Evolutionary conservation across 2,329 filamentous ascomycete genomes (phyloP).

Genomic region (Zymoseptoria crescenta): DNA sequence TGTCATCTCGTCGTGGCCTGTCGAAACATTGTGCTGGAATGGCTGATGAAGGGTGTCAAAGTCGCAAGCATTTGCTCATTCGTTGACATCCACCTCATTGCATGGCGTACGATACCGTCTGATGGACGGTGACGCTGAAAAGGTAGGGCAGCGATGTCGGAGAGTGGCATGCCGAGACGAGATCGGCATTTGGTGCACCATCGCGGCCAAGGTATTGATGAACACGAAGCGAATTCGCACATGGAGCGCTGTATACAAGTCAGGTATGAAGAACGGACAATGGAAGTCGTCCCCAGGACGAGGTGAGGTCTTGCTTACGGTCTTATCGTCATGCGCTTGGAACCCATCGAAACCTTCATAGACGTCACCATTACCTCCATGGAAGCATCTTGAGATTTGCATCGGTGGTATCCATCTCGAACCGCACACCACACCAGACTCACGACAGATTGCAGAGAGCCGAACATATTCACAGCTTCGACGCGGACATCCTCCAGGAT

Average conservation of each 20-base stretch:
- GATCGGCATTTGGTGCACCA: not conserved
- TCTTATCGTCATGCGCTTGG: not conserved
- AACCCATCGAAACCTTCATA: not conserved
- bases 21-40: no score
- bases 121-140: not conserved
- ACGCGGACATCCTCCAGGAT: no score
- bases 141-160: not conserved
- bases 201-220: not conserved
- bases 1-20: no score
- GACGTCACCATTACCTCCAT: not conserved
- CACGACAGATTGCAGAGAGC: no score
- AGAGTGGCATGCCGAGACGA: not conserved
- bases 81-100: no score
- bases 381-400: not conserved
- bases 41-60: no score
- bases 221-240: not conserved
- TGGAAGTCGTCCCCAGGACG: not conserved
- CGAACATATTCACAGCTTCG: no score
- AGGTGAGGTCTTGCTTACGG: not conserved
- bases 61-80: no score
- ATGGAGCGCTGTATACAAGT: not conserved
- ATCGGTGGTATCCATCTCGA: no score
- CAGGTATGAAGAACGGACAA: not conserved
- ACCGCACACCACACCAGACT: no score
- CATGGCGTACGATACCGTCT: not conserved